Percentiles rank a stretch among this genome's conserved stretches.
Evolutionary conservation across 2,329 filamentous ascomycete species (phyloP).

Genomic region (Lasiodiplodia hormozganensis): DNA sequence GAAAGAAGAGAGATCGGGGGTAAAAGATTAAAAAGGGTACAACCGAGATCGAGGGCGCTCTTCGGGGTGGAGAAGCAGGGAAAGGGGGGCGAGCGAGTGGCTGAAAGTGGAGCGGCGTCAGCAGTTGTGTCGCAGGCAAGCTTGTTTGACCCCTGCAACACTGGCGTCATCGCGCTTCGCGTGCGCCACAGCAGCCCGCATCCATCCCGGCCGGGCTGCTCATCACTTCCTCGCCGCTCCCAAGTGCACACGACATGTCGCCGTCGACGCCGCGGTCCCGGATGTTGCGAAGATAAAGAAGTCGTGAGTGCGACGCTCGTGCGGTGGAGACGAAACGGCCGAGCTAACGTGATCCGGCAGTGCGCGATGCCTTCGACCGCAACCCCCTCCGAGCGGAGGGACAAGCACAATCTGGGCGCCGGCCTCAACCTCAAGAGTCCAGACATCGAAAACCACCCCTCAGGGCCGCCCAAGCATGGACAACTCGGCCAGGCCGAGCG

Average conservation of each 20-base stretch:
- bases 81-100: neutral
- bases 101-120: neutral
- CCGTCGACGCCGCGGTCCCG: neutral
- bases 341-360: conserved; percentile 10
- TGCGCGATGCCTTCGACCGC: conserved; percentile 13
- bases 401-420: conserved; percentile 49
- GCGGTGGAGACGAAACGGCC: neutral
- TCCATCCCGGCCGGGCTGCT: neutral
- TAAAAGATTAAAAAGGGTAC: neutral
- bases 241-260: conserved; percentile 14
- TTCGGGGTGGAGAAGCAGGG: conserved; percentile 23
- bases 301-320: conserved; percentile 1
- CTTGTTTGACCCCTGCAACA: conserved; percentile 22
- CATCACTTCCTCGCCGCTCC: neutral
- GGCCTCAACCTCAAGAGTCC: conserved; percentile 53
- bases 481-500: conserved; percentile 57
- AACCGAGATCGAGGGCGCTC: neutral
- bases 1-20: neutral
- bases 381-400: conserved; percentile 35
- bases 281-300: neutral
- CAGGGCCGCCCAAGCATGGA: conserved; percentile 55
- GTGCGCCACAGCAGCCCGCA: conserved; percentile 23
- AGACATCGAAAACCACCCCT: conserved; percentile 50
- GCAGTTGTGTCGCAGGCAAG: conserved; percentile 13
- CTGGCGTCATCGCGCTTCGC: conserved; percentile 27